Conservation (phyloP, 1,284 basidiomycete genomes). For the Cutaneotrichosporon curvatum region DNA sequence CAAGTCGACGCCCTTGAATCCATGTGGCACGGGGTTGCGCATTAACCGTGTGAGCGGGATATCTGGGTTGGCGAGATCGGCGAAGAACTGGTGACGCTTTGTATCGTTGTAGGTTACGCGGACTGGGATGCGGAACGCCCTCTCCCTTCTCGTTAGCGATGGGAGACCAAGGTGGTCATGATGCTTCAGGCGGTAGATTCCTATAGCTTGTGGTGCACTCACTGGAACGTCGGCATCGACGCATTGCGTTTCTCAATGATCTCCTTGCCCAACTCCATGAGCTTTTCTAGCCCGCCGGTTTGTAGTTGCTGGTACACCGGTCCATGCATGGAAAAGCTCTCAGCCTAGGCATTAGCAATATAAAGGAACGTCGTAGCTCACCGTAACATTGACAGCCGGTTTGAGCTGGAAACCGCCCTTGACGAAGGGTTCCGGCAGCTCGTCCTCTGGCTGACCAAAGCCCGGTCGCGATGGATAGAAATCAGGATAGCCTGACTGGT, state of each 20-base stretch:
- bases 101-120: conserved; percentile 84
- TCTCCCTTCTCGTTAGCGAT: conserved; percentile 50
- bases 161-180: neutral
- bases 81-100: conserved; percentile 81
- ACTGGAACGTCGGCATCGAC: conserved; percentile 31
- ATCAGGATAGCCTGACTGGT: conserved; percentile 64
- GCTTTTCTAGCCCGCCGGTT: conserved; percentile 54
- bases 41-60: conserved; percentile 81
- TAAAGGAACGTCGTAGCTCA: neutral
- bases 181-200: too few relatives aligned
- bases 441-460: conserved; percentile 78
- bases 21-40: conserved; percentile 81
- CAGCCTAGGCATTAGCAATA: conserved; percentile 43
- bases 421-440: conserved; percentile 66
- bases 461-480: conserved; percentile 76
- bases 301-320: conserved; percentile 51
- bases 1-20: conserved; percentile 82
- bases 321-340: conserved; percentile 53
- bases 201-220: neutral
- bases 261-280: conserved; percentile 73
- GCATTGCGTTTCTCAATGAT: conserved; percentile 57
- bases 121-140: conserved; percentile 73
- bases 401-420: conserved; percentile 66
- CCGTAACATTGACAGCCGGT: conserved; percentile 50
- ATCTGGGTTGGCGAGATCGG: conserved; percentile 78